These are phyloP conservation scores for Lentinula guzmanii DNA, from an alignment of 768 basidiomycete genomes.

Conservation along the genomic window DNA sequence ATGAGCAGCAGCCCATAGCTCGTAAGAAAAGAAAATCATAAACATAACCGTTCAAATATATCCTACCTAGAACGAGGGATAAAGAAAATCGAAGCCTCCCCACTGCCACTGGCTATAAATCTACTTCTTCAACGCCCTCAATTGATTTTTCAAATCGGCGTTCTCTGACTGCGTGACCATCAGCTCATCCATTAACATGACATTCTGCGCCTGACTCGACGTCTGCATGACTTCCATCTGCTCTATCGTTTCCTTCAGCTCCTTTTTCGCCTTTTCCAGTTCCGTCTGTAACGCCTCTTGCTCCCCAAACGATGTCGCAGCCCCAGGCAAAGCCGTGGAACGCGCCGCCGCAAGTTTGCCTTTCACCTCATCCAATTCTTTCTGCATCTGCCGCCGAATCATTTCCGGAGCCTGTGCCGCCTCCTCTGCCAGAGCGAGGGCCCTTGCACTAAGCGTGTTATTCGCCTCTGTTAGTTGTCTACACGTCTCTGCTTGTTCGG, in stretches of 20 bases:
- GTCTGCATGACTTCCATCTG: constrained; percentile 63
- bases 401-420: constrained; percentile 51
- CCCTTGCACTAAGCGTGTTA: constrained; percentile 64
- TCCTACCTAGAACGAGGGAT: no score
- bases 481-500: constrained; percentile 70
- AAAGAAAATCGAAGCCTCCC: no score
- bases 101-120: background rate
- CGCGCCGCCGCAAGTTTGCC: constrained; percentile 19
- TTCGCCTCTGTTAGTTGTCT: constrained; percentile 76
- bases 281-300: constrained; percentile 43
- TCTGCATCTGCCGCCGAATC: constrained; percentile 58
- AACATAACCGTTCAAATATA: background rate
- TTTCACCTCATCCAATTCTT: constrained; percentile 55
- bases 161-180: constrained; percentile 82
- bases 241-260: constrained; percentile 44
- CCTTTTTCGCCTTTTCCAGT: constrained; percentile 52
- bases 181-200: constrained; percentile 84
- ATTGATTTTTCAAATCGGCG: constrained; percentile 58
- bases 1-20: no score
- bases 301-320: background rate
- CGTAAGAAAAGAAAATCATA: background rate
- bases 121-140: constrained; percentile 54
- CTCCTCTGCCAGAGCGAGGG: constrained; percentile 67
- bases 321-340: no score
- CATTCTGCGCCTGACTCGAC: constrained; percentile 75